phyloP scores from a whole-genome alignment of 306 rosid genomes.

The Prunus mira region DNA sequence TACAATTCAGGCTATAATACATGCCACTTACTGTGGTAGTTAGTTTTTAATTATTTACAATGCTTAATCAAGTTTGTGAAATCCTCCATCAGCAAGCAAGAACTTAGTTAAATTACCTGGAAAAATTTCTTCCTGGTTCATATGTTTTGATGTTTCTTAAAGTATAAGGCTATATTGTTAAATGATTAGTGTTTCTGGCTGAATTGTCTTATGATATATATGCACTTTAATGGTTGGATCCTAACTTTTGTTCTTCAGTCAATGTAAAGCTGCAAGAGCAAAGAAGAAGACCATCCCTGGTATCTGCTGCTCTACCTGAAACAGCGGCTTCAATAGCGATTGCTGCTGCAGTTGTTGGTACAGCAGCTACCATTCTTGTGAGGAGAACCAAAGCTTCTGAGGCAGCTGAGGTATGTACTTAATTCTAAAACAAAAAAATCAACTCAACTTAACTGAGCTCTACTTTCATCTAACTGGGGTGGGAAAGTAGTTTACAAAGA shows the following conservation, averaged over 20 bases:
- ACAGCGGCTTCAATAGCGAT: slow-evolving; percentile 85
- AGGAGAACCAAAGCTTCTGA: slow-evolving; percentile 59
- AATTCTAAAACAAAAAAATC: background rate
- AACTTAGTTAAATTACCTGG: background rate
- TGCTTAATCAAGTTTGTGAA: background rate
- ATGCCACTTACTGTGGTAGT: background rate
- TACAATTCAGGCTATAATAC: background rate
- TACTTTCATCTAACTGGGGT: background rate
- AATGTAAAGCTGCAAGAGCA: slow-evolving; percentile 48
- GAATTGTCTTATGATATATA: slow-evolving; percentile 17
- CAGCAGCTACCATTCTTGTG: slow-evolving; percentile 74
- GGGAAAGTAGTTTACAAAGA: too few species aligned
- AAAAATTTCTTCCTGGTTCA: background rate
- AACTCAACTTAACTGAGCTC: background rate
- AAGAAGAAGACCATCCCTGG: slow-evolving; percentile 46
- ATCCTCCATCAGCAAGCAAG: background rate
- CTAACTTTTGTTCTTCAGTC: slow-evolving; percentile 23
- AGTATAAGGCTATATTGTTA: background rate
- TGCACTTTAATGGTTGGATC: slow-evolving; percentile 17
- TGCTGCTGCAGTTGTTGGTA: slow-evolving; percentile 74
- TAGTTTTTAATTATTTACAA: background rate
- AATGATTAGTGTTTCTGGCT: slow-evolving; percentile 9
- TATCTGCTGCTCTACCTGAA: slow-evolving; percentile 63
- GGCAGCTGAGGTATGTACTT: slow-evolving; percentile 46
- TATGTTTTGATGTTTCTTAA: background rate